A percentile compares a stretch with the other conserved stretches of the same genome.
Conservation (phyloP, 371 early-diverging fungal genomes). For the Mortierella sp. region DNA sequence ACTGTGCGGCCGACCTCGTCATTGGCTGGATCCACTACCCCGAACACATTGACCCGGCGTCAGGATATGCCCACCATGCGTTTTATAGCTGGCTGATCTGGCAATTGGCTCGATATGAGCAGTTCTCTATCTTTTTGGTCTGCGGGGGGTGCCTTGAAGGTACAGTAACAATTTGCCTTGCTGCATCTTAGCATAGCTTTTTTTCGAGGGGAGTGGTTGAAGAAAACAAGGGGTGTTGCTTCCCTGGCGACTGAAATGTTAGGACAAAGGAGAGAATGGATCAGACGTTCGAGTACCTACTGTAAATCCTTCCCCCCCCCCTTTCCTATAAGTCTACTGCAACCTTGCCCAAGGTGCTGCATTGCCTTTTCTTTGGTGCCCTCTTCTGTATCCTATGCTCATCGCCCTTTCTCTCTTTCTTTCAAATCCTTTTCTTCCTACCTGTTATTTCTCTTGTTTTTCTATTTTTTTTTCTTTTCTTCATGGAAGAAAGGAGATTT, state of each 20-base stretch:
- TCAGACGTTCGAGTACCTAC: background rate
- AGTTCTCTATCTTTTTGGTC: conserved; percentile 21
- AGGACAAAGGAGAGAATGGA: background rate
- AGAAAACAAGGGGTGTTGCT: background rate
- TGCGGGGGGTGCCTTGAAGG: conserved; percentile 26
- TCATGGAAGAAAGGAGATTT: background rate
- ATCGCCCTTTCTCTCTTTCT: background rate
- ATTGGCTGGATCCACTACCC: conserved; percentile 31
- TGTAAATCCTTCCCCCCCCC: background rate
- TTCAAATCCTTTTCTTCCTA: background rate
- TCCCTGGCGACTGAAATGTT: background rate
- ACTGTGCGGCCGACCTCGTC: conserved; percentile 25
- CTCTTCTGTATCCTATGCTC: background rate
- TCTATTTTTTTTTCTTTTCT: background rate
- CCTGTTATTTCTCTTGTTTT: background rate
- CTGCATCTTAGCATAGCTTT: background rate
- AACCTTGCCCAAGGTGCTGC: background rate
- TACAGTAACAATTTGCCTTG: background rate
- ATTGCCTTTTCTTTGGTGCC: background rate
- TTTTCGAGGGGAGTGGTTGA: background rate
- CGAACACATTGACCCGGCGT: conserved; percentile 17
- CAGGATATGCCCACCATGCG: conserved; percentile 34
- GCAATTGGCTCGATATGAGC: background rate
- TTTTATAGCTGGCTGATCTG: conserved; percentile 19
- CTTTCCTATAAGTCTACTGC: background rate